These are phyloP conservation scores for Daldinia eschscholtzii DNA, from an alignment of 2,329 filamentous ascomycete genomes.

Conservation along the genomic window DNA sequence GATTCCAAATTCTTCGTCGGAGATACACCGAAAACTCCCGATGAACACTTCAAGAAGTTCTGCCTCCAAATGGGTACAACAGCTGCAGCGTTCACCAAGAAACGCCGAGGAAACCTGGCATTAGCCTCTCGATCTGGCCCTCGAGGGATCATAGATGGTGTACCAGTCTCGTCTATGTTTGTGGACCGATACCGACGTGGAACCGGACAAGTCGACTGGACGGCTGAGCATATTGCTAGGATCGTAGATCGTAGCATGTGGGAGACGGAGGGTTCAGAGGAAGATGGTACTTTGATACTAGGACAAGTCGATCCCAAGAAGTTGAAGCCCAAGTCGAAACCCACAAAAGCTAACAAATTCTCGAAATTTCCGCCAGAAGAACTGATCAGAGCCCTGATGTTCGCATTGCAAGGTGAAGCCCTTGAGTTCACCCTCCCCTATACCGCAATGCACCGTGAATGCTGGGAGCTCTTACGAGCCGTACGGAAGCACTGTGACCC, in stretches of 20 bases:
- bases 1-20: constrained; percentile 1
- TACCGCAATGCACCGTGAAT: constrained; percentile 55
- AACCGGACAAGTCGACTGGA: constrained; percentile 49
- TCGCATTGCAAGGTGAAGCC: constrained; percentile 55
- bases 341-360: constrained; percentile 26
- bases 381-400: constrained; percentile 52
- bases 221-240: constrained; percentile 53
- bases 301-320: constrained; percentile 39
- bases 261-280: constrained; percentile 43
- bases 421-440: constrained; percentile 58
- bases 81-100: constrained; percentile 48
- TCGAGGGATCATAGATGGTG: constrained; percentile 50
- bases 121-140: constrained; percentile 39
- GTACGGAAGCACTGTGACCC: constrained; percentile 52
- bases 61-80: constrained; percentile 56
- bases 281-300: constrained; percentile 34
- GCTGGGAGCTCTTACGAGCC: constrained; percentile 56
- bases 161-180: constrained; percentile 56
- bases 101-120: not conserved
- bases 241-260: constrained; percentile 53
- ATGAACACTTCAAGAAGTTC: constrained; percentile 56
- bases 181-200: constrained; percentile 50
- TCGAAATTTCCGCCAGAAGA: constrained; percentile 32
- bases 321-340: constrained; percentile 15
- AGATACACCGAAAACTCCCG: constrained; percentile 48